phyloP scores from a whole-genome alignment of 1,139 yeast species.

The Pichia sp. region DNA sequence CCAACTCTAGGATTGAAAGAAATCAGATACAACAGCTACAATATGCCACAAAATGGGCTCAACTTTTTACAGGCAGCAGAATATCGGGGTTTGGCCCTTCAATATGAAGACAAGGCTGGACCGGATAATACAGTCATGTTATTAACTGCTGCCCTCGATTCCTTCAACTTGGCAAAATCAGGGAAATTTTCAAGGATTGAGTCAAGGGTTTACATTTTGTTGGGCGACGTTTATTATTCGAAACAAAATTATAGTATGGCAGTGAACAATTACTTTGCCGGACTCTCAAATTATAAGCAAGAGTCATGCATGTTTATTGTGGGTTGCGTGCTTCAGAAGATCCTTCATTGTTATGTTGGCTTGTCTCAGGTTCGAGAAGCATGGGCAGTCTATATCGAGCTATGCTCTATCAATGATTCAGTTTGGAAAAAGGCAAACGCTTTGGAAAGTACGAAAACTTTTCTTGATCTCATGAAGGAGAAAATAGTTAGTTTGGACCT shows the following conservation, averaged over 20 bases:
- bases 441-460: not conserved
- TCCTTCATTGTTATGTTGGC: constrained; percentile 33
- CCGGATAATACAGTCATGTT: constrained; percentile 32
- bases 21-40: constrained; percentile 11
- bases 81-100: constrained; percentile 22
- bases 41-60: constrained; percentile 45
- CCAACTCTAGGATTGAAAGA: constrained; percentile 24
- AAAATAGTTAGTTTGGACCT: constrained; percentile 10
- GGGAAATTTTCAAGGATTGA: constrained; percentile 34
- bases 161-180: constrained; percentile 34
- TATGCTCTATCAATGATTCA: constrained; percentile 4
- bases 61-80: constrained; percentile 40
- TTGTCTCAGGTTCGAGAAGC: constrained; percentile 32
- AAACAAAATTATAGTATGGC: constrained; percentile 39
- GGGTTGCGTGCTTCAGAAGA: constrained; percentile 28
- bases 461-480: constrained; percentile 1
- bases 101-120: constrained; percentile 24
- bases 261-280: constrained; percentile 36
- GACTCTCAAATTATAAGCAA: constrained; percentile 32
- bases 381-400: constrained; percentile 8
- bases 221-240: constrained; percentile 44
- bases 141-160: constrained; percentile 35
- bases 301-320: constrained; percentile 33
- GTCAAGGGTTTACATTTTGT: constrained; percentile 42
- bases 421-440: not conserved